Evolutionary conservation across 1,139 yeast genomes (phyloP).

Genomic region (Blastobotrys malaysiensis): DNA sequence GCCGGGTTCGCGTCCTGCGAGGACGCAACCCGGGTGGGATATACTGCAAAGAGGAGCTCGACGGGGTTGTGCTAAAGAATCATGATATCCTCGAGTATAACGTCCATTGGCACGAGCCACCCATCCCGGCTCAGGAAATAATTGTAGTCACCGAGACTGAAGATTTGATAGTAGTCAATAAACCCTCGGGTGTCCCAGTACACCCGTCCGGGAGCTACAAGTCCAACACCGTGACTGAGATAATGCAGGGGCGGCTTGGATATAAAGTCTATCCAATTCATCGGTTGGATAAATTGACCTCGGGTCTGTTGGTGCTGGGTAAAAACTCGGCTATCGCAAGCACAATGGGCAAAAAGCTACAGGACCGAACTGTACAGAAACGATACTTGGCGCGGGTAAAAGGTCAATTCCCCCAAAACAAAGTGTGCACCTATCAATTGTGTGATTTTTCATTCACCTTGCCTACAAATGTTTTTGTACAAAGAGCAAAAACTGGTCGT

Average conservation of each 20-base stretch:
- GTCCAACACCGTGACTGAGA: constrained; percentile 56
- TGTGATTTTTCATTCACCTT: constrained; percentile 69
- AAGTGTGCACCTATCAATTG: constrained; percentile 57
- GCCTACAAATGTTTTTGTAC: constrained; percentile 39
- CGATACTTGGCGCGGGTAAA: constrained; percentile 81
- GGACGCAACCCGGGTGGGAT: constrained; percentile 2
- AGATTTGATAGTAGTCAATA: constrained; percentile 74
- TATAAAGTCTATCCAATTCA: constrained; percentile 30
- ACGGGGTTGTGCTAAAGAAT: constrained; percentile 33
- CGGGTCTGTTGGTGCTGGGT: constrained; percentile 89
- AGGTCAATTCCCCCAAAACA: constrained; percentile 63
- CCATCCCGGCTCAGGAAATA: constrained; percentile 64
- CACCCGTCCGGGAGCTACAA: constrained; percentile 93
- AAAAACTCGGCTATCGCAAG: constrained; percentile 76
- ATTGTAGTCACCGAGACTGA: constrained; percentile 71
- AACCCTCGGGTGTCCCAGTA: constrained; percentile 83
- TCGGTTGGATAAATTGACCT: constrained; percentile 80
- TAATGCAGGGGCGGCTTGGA: constrained; percentile 18
- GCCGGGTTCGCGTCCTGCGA: constrained; percentile 9
- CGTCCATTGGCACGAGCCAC: constrained; percentile 85
- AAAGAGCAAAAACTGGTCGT: constrained; percentile 40
- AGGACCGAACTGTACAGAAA: constrained; percentile 67
- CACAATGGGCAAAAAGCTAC: constrained; percentile 59
- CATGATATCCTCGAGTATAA: constrained; percentile 84
- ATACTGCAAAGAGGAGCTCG: not conserved